Conservation (phyloP, 2,329 filamentous ascomycete species). For the Pseudogymnoascus sp. region DNA sequence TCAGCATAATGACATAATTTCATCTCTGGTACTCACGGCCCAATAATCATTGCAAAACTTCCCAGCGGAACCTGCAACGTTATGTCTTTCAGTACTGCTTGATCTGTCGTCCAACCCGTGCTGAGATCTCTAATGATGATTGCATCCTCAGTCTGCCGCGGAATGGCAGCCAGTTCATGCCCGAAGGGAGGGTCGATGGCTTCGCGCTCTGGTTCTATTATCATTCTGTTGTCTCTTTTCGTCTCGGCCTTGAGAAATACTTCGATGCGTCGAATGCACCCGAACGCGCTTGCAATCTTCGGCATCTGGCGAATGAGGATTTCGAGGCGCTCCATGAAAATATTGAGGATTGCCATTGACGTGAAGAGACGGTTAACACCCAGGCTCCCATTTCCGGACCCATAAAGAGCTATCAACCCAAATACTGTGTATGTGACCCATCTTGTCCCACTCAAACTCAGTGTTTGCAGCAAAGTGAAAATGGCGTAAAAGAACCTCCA, state of each 20-base stretch:
- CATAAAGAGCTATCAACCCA: neutral
- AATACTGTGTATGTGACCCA: slow-evolving; percentile 5
- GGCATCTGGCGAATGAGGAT: slow-evolving; percentile 6
- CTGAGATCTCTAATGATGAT: neutral
- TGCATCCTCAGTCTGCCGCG: neutral
- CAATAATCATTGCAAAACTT: slow-evolving; percentile 22
- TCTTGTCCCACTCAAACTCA: slow-evolving; percentile 2
- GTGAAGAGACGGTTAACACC: slow-evolving; percentile 1
- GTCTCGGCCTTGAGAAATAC: neutral
- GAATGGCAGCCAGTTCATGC: neutral
- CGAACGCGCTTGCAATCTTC: neutral
- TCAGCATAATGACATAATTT: neutral
- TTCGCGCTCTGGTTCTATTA: neutral
- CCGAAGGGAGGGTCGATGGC: neutral
- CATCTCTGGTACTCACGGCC: slow-evolving; percentile 14
- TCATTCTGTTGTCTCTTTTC: neutral
- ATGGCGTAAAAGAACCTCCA: slow-evolving; percentile 1
- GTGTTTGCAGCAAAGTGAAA: neutral
- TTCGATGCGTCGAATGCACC: neutral
- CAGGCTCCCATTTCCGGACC: neutral
- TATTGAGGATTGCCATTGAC: slow-evolving; percentile 4
- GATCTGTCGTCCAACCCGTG: slow-evolving; percentile 10
- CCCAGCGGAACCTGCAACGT: slow-evolving; percentile 12
- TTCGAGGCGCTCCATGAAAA: slow-evolving; percentile 6
- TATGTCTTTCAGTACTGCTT: slow-evolving; percentile 11